These are phyloP conservation scores for Isoetes taiwanensis DNA, from an alignment of 75 land plant species.

Conservation along the genomic window DNA sequence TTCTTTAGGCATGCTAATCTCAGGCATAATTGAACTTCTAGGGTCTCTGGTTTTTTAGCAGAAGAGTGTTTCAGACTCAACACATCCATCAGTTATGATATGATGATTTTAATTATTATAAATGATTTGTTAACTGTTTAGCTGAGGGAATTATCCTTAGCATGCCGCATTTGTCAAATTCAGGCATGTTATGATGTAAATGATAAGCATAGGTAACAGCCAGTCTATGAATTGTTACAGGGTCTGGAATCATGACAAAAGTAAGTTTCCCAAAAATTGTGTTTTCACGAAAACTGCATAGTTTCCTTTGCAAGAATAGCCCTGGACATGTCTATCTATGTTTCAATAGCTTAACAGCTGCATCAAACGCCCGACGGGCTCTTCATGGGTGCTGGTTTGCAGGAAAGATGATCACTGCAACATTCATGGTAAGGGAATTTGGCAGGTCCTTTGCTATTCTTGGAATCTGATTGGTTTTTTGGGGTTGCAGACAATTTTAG, in stretches of 20 bases:
- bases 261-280: too few species aligned
- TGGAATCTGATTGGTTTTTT: neutral
- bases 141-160: neutral
- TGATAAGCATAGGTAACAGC: neutral
- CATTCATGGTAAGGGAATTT: slow-evolving; percentile 49
- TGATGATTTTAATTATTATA: neutral
- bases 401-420: slow-evolving; percentile 85
- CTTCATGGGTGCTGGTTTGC: slow-evolving; percentile 99
- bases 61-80: slow-evolving; percentile 13
- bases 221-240: neutral
- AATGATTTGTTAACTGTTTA: neutral
- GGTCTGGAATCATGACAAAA: neutral
- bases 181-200: neutral
- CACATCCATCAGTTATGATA: slow-evolving; percentile 6
- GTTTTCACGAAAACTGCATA: too few species aligned
- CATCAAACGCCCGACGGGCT: slow-evolving; percentile 61
- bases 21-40: slow-evolving; percentile 10
- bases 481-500: slow-evolving; percentile 21
- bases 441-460: neutral
- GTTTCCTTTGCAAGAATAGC: slow-evolving; percentile 35
- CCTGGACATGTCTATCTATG: slow-evolving; percentile 65
- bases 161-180: neutral
- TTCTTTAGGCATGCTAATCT: slow-evolving; percentile 6
- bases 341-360: slow-evolving; percentile 47
- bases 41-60: slow-evolving; percentile 9